These are phyloP conservation scores for Nelumbo lutea DNA, from an alignment of 164 flowering plant genomes.

Conservation along the genomic window DNA sequence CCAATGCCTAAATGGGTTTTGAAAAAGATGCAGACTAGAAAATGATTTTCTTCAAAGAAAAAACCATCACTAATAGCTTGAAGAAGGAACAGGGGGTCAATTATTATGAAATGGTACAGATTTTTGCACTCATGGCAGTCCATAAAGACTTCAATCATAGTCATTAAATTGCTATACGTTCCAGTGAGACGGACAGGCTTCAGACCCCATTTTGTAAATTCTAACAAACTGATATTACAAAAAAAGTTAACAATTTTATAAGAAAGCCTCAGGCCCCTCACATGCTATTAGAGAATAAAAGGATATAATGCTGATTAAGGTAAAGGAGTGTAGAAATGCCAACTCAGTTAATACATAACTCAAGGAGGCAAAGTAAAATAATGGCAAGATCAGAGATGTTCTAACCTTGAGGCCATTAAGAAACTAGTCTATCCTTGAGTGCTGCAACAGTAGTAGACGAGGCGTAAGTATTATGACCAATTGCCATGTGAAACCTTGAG, in stretches of 20 bases:
- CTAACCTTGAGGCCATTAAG: constrained; percentile 43
- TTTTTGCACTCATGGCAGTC: no score
- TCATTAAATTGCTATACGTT: no score
- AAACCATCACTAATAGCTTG: no score
- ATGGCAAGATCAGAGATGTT: background rate
- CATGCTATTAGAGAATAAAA: background rate
- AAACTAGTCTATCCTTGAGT: constrained; percentile 33
- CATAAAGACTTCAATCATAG: no score
- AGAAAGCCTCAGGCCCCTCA: background rate
- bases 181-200: no score
- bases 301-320: background rate
- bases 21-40: no score
- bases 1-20: no score
- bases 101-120: no score
- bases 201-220: background rate
- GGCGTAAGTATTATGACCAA: constrained; percentile 28
- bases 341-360: background rate
- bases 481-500: no score
- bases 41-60: no score
- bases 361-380: background rate
- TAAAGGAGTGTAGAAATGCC: background rate
- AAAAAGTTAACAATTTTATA: background rate
- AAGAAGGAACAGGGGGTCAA: no score
- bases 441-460: constrained; percentile 28
- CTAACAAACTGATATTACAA: background rate